Evolutionary conservation across 2,329 filamentous ascomycete species (phyloP).

Genomic region (Xylariaceae sp.): DNA sequence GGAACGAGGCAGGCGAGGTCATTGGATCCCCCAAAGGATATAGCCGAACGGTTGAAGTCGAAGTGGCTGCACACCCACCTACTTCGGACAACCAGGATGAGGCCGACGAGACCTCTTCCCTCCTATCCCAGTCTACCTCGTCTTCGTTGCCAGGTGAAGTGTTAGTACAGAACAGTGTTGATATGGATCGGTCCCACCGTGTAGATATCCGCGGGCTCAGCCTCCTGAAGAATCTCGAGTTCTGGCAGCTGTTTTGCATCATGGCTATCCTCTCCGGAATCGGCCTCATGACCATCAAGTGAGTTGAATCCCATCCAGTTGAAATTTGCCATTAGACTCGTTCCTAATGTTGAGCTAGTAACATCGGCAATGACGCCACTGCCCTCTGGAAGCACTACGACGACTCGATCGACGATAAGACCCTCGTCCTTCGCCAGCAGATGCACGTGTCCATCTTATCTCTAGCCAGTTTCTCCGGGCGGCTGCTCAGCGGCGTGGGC

Average conservation of each 20-base stretch:
- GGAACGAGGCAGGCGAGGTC: constrained; percentile 24
- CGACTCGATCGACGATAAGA: constrained; percentile 68
- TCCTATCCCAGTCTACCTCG: constrained; percentile 68
- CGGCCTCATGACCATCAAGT: constrained; percentile 99
- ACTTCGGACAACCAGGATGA: constrained; percentile 38
- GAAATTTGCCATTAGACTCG: background rate
- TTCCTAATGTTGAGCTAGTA: constrained; percentile 55
- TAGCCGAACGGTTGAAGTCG: constrained; percentile 26
- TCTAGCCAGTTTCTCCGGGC: constrained; percentile 80
- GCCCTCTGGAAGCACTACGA: constrained; percentile 90
- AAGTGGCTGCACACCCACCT: constrained; percentile 18
- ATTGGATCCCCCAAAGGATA: constrained; percentile 17
- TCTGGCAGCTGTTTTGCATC: constrained; percentile 88
- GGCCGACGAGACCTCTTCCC: constrained; percentile 76
- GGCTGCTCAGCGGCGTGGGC: constrained; percentile 81
- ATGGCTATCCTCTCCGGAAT: constrained; percentile 92
- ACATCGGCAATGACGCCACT: constrained; percentile 88
- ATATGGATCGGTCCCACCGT: constrained; percentile 74
- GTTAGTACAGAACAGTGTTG: constrained; percentile 62
- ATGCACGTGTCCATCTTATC: constrained; percentile 96
- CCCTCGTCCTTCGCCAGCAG: constrained; percentile 80
- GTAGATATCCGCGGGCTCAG: constrained; percentile 87
- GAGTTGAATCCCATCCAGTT: constrained; percentile 41
- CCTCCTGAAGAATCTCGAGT: constrained; percentile 73
- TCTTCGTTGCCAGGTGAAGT: constrained; percentile 51